These are phyloP conservation scores for Aspergillus conjunctus DNA, from an alignment of 495 filamentous ascomycete genomes.

Conservation along the genomic window DNA sequence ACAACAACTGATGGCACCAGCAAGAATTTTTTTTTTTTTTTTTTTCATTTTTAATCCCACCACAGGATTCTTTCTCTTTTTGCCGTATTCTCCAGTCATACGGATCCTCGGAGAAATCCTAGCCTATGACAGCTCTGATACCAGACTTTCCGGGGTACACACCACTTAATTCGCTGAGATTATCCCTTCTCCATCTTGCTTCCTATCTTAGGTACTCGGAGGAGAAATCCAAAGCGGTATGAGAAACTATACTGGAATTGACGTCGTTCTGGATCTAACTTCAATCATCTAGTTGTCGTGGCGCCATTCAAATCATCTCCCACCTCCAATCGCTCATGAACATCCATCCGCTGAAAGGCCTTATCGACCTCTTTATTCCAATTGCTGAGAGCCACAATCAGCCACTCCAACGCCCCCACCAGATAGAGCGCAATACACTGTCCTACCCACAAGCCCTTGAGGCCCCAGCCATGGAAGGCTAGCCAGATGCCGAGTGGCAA, in stretches of 20 bases:
- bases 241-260: slow-evolving; percentile 1
- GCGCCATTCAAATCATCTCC: slow-evolving; percentile 23
- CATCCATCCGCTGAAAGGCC: slow-evolving; percentile 77
- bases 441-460: slow-evolving; percentile 82
- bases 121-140: slow-evolving; percentile 8
- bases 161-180: background rate
- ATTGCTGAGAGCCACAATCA: slow-evolving; percentile 73
- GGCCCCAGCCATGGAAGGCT: slow-evolving; percentile 87
- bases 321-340: slow-evolving; percentile 50
- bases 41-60: background rate
- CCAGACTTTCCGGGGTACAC: background rate
- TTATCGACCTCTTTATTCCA: slow-evolving; percentile 78
- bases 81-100: background rate
- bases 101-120: slow-evolving; percentile 9
- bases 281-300: slow-evolving; percentile 13
- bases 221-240: slow-evolving; percentile 1
- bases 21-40: background rate
- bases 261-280: background rate
- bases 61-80: background rate
- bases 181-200: slow-evolving; percentile 13
- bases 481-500: slow-evolving; percentile 83
- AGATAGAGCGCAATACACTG: slow-evolving; percentile 88
- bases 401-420: slow-evolving; percentile 79
- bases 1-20: background rate
- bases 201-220: slow-evolving; percentile 16